Evolutionary conservation across 1,284 basidiomycete species (phyloP).

Genomic region (Irpex lacteus): DNA sequence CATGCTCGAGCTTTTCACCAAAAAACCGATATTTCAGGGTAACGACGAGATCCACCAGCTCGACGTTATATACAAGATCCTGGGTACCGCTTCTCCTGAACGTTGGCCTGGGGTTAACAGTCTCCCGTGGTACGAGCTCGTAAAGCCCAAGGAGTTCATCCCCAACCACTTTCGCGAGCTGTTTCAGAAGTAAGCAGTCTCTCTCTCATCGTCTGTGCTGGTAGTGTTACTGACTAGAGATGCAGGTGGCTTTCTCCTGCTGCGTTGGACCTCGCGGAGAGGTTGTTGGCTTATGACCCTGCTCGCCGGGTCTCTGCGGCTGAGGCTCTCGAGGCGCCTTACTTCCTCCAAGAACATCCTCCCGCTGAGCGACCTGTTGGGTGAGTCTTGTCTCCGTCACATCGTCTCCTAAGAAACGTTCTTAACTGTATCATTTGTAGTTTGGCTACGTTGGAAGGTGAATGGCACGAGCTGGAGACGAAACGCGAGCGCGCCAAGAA

Average conservation of each 20-base stretch:
- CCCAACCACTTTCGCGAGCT: slow-evolving; percentile 74
- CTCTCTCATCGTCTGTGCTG: background rate
- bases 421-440: slow-evolving; percentile 37
- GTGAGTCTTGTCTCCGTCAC: slow-evolving; percentile 46
- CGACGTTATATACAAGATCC: slow-evolving; percentile 85
- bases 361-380: slow-evolving; percentile 71
- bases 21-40: slow-evolving; percentile 94
- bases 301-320: slow-evolving; percentile 71
- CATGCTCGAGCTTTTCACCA: slow-evolving; percentile 95
- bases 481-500: slow-evolving; percentile 83
- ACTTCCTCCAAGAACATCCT: slow-evolving; percentile 83
- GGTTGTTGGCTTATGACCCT: slow-evolving; percentile 84
- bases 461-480: slow-evolving; percentile 94
- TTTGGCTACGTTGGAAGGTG: slow-evolving; percentile 75
- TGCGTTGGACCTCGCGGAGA: slow-evolving; percentile 83
- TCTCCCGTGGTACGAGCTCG: slow-evolving; percentile 98
- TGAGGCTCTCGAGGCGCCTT: slow-evolving; percentile 78
- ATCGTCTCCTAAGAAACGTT: background rate
- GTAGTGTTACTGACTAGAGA: slow-evolving; percentile 2
- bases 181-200: slow-evolving; percentile 68
- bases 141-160: slow-evolving; percentile 79
- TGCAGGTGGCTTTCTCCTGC: slow-evolving; percentile 78
- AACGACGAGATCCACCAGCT: slow-evolving; percentile 97
- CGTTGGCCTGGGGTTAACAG: slow-evolving; percentile 83
- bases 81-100: slow-evolving; percentile 85